Evolutionary conservation across 1,284 basidiomycete genomes (phyloP).

Genomic region (Ceratobasidium sp.): DNA sequence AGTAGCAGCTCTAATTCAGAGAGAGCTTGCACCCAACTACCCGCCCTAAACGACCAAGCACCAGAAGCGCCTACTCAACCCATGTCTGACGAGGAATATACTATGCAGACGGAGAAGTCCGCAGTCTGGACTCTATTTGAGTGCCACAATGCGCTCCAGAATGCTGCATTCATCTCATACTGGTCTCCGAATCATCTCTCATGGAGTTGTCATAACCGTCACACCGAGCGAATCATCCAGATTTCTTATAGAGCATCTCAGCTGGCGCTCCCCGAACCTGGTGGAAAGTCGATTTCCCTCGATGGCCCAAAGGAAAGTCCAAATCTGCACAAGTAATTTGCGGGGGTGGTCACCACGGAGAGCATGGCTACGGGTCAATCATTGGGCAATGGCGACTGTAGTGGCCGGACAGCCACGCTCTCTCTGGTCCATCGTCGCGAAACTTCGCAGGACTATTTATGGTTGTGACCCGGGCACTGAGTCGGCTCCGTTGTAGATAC

Average conservation of each 20-base stretch:
- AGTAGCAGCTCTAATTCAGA: not conserved
- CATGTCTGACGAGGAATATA: conserved; percentile 3
- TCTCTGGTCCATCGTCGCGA: not conserved
- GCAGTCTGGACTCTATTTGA: conserved; percentile 18
- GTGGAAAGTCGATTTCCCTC: not conserved
- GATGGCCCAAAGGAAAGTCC: not conserved
- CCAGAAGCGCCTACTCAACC: not conserved
- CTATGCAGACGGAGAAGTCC: not conserved
- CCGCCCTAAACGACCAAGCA: not conserved
- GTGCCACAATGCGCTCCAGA: conserved; percentile 8
- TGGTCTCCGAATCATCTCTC: conserved; percentile 32
- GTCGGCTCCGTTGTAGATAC: not conserved
- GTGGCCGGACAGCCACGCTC: not conserved
- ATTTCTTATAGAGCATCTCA: not conserved
- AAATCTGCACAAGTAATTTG: not conserved
- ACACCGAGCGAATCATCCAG: not conserved
- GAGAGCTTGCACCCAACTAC: not conserved
- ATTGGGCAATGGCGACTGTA: not conserved
- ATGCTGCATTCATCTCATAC: conserved; percentile 28
- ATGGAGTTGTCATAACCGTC: conserved; percentile 7
- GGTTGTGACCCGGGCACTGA: not conserved
- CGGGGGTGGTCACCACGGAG: not conserved
- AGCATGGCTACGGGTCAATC: not conserved
- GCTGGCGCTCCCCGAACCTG: not conserved
- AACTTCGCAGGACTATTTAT: conserved; percentile 2